Evolutionary conservation across 768 basidiomycete species (phyloP).

Genomic region (Podaxis carcinomalis): DNA sequence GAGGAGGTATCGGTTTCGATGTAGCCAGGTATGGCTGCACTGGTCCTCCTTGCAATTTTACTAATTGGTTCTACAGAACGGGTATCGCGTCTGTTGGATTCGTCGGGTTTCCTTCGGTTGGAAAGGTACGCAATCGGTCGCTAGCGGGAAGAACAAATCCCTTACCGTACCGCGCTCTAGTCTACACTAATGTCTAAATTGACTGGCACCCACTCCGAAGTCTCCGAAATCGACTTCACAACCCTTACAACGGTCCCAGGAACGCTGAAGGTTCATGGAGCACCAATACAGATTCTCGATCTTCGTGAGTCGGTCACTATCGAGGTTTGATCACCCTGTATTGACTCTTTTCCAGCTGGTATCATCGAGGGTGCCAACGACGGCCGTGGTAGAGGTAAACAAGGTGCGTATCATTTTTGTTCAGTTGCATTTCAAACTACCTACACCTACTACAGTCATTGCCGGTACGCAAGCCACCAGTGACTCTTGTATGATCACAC

Average conservation of each 20-base stretch:
- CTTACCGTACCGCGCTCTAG: slow-evolving; percentile 28
- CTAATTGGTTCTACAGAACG: slow-evolving; percentile 45
- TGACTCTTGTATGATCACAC: background rate
- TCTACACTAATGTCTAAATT: slow-evolving; percentile 93
- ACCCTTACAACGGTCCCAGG: slow-evolving; percentile 94
- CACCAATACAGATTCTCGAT: slow-evolving; percentile 93
- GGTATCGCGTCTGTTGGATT: slow-evolving; percentile 97
- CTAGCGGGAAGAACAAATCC: background rate
- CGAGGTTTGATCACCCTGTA: background rate
- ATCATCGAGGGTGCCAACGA: slow-evolving; percentile 98
- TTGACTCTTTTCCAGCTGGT: slow-evolving; percentile 53
- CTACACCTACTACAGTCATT: slow-evolving; percentile 45
- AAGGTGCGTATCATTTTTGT: slow-evolving; percentile 49
- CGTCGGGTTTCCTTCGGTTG: slow-evolving; percentile 89
- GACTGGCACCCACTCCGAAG: slow-evolving; percentile 95
- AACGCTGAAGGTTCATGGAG: slow-evolving; percentile 91
- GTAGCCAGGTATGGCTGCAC: slow-evolving; percentile 58
- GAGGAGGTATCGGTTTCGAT: slow-evolving; percentile 91
- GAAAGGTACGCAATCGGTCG: slow-evolving; percentile 55
- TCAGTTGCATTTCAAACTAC: background rate
- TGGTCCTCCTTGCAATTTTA: background rate
- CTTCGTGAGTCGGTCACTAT: slow-evolving; percentile 54
- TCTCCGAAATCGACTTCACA: slow-evolving; percentile 96
- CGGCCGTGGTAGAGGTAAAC: slow-evolving; percentile 92
- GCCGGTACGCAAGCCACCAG: slow-evolving; percentile 52